Evolutionary conservation across 1,284 basidiomycete genomes (phyloP).

Genomic region (Irpex sp.): DNA sequence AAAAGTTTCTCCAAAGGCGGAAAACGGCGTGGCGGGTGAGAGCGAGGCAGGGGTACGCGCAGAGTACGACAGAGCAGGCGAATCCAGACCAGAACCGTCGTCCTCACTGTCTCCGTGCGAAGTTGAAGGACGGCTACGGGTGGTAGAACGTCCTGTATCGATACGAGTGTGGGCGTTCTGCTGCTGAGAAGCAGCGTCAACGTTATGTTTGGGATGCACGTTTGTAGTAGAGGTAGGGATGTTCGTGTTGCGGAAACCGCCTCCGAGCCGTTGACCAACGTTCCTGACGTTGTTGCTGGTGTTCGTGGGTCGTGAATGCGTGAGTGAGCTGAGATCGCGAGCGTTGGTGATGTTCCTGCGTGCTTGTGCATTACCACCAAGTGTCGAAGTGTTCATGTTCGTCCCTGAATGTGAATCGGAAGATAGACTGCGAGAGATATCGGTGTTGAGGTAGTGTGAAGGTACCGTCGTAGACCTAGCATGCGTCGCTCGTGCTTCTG

Average conservation of each 20-base stretch:
- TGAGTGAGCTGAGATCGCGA: constrained; percentile 8
- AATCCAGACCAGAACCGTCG: constrained; percentile 29
- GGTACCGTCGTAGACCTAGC: constrained; percentile 26
- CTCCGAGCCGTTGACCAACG: background rate
- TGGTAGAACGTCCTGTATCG: background rate
- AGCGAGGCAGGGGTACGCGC: constrained; percentile 32
- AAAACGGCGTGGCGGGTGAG: constrained; percentile 35
- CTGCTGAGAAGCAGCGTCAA: background rate
- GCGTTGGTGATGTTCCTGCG: background rate
- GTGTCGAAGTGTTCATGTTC: background rate
- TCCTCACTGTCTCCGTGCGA: constrained; percentile 18
- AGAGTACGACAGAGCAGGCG: constrained; percentile 35
- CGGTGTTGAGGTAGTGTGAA: constrained; percentile 21
- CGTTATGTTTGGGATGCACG: background rate
- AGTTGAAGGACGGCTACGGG: background rate
- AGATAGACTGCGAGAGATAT: background rate
- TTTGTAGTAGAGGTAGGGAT: background rate
- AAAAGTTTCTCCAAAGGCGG: constrained; percentile 33
- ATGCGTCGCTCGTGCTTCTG: constrained; percentile 18
- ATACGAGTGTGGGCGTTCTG: constrained; percentile 7
- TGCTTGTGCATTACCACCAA: constrained; percentile 4
- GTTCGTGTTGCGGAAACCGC: background rate
- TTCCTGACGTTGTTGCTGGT: background rate
- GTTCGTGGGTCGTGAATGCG: background rate
- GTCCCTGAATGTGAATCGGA: constrained; percentile 9